Conservation (phyloP, 495 filamentous ascomycete genomes). For the Podospora appendiculata region DNA sequence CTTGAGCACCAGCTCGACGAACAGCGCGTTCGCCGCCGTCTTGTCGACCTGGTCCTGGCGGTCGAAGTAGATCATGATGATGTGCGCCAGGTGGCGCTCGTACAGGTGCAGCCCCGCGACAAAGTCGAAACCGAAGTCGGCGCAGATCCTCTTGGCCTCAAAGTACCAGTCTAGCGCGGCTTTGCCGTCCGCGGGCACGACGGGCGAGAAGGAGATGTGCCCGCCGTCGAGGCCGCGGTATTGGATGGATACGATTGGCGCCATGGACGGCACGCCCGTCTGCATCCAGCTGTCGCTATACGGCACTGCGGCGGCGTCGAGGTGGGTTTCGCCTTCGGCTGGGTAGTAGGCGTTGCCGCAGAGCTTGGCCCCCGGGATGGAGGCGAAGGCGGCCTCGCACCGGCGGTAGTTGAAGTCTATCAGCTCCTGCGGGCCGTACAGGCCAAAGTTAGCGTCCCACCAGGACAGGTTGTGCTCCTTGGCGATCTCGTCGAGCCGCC, state of each 20-base stretch:
- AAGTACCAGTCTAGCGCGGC: conserved; percentile 5
- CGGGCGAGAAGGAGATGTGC: conserved; percentile 5
- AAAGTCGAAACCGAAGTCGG: conserved; percentile 3
- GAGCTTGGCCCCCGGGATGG: conserved; percentile 18
- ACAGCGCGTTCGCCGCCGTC: conserved; percentile 14
- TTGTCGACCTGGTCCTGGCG: conserved; percentile 23
- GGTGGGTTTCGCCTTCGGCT: conserved; percentile 4
- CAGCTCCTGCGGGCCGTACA: conserved; percentile 28
- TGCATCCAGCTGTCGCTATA: conserved; percentile 2
- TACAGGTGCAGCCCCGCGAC: conserved; percentile 6
- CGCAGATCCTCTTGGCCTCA: conserved; percentile 3
- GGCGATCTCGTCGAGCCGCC: conserved; percentile 6
- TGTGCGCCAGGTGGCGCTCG: conserved; percentile 1
- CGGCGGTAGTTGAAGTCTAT: conserved; percentile 13
- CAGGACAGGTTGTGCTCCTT: conserved; percentile 3
- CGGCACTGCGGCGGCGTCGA: background rate
- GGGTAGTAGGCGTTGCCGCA: conserved; percentile 5
- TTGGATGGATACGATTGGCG: conserved; percentile 5
- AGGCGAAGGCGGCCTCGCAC: conserved; percentile 10
- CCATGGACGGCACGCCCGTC: conserved; percentile 4
- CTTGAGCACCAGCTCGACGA: conserved; percentile 16
- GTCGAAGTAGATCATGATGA: conserved; percentile 26
- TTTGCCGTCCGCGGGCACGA: conserved; percentile 4
- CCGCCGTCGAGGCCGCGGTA: conserved; percentile 8
- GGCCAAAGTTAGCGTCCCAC: conserved; percentile 23